Evolutionary conservation across 306 rosid species (phyloP).

Genomic region (Cicer chorassanicum): DNA sequence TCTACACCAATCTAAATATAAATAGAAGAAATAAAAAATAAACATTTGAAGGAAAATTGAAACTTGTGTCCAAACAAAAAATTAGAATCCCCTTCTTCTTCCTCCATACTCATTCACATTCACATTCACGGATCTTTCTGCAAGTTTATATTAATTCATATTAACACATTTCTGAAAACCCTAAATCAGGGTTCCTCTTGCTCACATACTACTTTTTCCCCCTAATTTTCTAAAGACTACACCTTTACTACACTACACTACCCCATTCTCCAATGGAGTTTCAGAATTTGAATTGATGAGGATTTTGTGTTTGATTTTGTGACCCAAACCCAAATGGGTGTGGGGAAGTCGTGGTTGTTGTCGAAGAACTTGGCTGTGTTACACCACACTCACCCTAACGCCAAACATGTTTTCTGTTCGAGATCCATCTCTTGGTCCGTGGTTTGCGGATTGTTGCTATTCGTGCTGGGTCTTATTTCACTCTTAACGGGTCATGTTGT

Average conservation of each 20-base stretch:
- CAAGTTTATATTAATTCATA: background rate
- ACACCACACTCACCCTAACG: conserved; percentile 49
- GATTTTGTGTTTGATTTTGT: conserved; percentile 29
- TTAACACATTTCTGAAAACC: conserved; percentile 26
- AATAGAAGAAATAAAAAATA: too few relatives aligned
- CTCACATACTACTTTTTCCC: background rate
- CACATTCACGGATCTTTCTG: background rate
- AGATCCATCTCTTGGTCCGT: conserved; percentile 75
- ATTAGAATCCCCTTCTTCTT: background rate
- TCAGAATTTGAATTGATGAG: conserved; percentile 30
- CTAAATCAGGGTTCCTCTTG: conserved; percentile 47
- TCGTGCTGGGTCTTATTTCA: conserved; percentile 82
- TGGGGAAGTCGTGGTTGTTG: conserved; percentile 38
- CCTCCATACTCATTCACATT: conserved; percentile 1
- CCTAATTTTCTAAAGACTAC: background rate
- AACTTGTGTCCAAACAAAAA: background rate
- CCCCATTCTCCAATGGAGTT: conserved; percentile 3
- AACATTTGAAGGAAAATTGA: background rate
- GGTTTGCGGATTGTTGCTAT: conserved; percentile 88
- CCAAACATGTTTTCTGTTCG: conserved; percentile 52
- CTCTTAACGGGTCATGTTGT: conserved; percentile 90
- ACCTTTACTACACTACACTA: background rate
- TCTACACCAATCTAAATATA: too few relatives aligned
- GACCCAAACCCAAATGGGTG: conserved; percentile 42
- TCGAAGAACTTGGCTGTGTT: conserved; percentile 60